Evolutionary conservation across 192 early-diverging fungal species (phyloP).

Genomic region (Backusella sp.): DNA sequence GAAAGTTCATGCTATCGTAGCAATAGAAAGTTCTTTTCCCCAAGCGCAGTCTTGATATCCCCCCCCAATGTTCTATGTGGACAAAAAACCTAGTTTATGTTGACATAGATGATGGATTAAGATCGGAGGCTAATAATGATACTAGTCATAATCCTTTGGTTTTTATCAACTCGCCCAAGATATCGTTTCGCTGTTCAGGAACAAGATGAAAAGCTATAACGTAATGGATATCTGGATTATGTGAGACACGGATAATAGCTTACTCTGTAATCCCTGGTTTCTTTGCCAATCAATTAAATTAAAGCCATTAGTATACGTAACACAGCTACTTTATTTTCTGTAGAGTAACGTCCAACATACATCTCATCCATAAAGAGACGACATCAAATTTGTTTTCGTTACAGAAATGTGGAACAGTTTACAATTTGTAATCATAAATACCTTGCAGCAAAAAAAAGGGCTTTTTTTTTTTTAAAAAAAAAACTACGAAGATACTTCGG

Average conservation of each 20-base stretch:
- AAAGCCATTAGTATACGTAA: background rate
- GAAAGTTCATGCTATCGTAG: background rate
- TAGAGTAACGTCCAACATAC: background rate
- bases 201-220: background rate
- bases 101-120: background rate
- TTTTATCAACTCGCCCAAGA: too few relatives aligned
- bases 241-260: constrained; percentile 3
- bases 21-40: background rate
- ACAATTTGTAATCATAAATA: background rate
- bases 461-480: background rate
- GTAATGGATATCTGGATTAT: background rate
- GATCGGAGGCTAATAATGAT: background rate
- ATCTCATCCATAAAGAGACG: background rate
- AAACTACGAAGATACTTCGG: background rate
- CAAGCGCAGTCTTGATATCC: background rate
- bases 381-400: background rate
- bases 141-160: background rate
- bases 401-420: background rate
- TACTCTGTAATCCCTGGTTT: background rate
- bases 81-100: background rate
- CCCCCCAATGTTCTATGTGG: background rate
- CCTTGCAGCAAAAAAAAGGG: background rate
- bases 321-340: background rate
- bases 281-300: constrained; percentile 4
- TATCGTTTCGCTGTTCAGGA: too few relatives aligned